Evolutionary conservation across 2,329 filamentous ascomycete species (phyloP).

Genomic region (Volutella citrinella): DNA sequence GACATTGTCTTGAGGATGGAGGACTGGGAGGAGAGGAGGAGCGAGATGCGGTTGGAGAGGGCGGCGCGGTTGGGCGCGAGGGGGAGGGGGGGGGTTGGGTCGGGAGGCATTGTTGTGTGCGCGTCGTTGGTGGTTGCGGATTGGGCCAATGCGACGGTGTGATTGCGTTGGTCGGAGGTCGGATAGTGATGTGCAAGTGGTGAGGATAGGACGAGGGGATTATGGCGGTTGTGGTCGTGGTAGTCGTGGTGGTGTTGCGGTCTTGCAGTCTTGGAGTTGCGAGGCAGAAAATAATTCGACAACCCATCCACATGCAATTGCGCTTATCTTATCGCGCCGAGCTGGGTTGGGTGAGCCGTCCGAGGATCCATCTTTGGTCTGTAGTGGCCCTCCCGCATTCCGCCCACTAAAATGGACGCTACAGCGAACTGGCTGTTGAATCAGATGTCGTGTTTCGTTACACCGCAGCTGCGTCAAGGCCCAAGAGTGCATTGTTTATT

Average conservation of each 20-base stretch:
- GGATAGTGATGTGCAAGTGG: not conserved
- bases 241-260: conserved; percentile 14
- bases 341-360: too few species aligned
- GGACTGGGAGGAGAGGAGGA: conserved; percentile 34
- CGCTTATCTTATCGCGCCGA: conserved; percentile 21
- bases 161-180: not conserved
- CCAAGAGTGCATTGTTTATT: too few species aligned
- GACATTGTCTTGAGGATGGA: conserved; percentile 31
- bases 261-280: too few species aligned
- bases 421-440: too few species aligned
- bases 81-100: conserved; percentile 28
- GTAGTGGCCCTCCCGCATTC: too few species aligned
- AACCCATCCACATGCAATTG: too few species aligned
- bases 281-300: too few species aligned
- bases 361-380: too few species aligned
- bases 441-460: too few species aligned
- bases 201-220: too few species aligned
- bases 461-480: too few species aligned
- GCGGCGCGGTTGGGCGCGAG: conserved; percentile 36
- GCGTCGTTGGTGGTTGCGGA: not conserved
- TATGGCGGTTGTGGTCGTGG: not conserved
- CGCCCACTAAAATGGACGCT: too few species aligned
- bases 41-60: conserved; percentile 41
- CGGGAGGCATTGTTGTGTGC: conserved; percentile 18
- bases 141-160: not conserved